These are phyloP conservation scores for Trametes gibbosa DNA, from an alignment of 768 basidiomycete genomes.

Conservation along the genomic window DNA sequence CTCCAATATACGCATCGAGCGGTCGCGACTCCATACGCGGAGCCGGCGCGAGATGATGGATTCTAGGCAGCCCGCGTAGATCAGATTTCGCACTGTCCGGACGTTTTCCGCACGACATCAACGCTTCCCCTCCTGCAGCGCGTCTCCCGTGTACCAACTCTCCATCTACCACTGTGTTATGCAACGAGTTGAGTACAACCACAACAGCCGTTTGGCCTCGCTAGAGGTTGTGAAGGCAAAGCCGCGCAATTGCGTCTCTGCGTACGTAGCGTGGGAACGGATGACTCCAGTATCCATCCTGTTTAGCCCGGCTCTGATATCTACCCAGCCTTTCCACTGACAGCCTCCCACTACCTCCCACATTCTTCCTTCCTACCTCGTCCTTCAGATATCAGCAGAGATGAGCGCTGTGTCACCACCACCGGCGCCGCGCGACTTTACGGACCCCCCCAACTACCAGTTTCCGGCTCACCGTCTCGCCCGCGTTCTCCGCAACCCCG, in stretches of 20 bases:
- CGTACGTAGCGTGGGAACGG: conserved; percentile 26
- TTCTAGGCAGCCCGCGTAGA: too few species aligned
- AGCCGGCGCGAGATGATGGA: too few species aligned
- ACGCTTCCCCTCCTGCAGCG: not conserved
- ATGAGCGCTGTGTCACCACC: conserved; percentile 15
- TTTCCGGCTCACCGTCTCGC: conserved; percentile 68
- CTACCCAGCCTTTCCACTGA: conserved; percentile 6
- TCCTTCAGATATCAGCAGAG: not conserved
- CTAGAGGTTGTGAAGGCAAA: not conserved
- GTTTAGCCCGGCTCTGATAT: conserved; percentile 3
- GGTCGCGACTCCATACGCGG: too few species aligned
- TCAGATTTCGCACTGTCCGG: conserved; percentile 7
- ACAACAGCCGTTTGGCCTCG: not conserved
- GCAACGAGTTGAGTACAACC: not conserved
- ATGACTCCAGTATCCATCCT: conserved; percentile 23
- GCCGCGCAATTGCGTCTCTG: not conserved
- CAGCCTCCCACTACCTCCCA: not conserved
- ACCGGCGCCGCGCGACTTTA: conserved; percentile 40
- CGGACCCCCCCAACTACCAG: conserved; percentile 61
- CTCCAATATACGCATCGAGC: too few species aligned
- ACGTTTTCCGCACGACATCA: conserved; percentile 11
- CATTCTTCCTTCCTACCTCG: not conserved
- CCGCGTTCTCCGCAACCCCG: conserved; percentile 53
- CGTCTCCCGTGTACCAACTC: not conserved
- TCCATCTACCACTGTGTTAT: not conserved